Percentiles rank a stretch among this genome's conserved stretches.
Evolutionary conservation across 2,329 filamentous ascomycete genomes (phyloP).

Genomic region (Scedosporium minutisporum): DNA sequence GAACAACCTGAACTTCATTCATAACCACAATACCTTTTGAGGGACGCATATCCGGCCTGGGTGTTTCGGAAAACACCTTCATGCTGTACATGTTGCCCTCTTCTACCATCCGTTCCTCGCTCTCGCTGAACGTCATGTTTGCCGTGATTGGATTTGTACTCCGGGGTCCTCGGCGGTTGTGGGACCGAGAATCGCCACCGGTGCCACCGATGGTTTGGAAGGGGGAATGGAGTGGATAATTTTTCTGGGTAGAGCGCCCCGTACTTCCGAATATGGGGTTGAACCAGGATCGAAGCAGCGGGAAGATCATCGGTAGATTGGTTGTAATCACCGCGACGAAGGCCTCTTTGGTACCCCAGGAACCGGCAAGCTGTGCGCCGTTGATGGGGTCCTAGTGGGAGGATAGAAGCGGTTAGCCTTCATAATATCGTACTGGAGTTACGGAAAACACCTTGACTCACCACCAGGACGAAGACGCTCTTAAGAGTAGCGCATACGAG

Average conservation of each 20-base stretch:
- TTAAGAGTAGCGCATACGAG: conserved; percentile 26
- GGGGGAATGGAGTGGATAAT: too few relatives aligned
- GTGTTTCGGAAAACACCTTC: conserved; percentile 13
- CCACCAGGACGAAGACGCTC: conserved; percentile 25
- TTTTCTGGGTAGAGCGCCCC: too few relatives aligned
- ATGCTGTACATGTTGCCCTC: conserved; percentile 30
- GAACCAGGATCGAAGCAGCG: conserved; percentile 31
- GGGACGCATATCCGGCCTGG: conserved; percentile 9
- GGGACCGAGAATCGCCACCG: neutral
- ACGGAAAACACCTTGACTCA: conserved; percentile 12
- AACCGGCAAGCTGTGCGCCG: conserved; percentile 28
- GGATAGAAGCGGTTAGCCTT: conserved; percentile 5
- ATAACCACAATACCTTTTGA: conserved; percentile 28
- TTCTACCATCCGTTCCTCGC: conserved; percentile 30
- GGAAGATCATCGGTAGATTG: conserved; percentile 35
- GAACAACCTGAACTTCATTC: conserved; percentile 26
- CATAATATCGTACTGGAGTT: neutral
- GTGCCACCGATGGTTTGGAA: conserved; percentile 6
- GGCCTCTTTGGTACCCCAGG: conserved; percentile 32
- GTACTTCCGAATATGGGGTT: conserved; percentile 16
- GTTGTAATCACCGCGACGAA: conserved; percentile 34
- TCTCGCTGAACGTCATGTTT: conserved; percentile 27
- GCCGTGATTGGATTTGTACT: conserved; percentile 20
- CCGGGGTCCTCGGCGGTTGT: too few relatives aligned
- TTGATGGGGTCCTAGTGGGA: conserved; percentile 26